Percentiles rank a stretch among this genome's conserved stretches.
These are phyloP conservation scores for Mortierella antarctica DNA, from an alignment of 192 early-diverging fungal species.

Conservation along the genomic window DNA sequence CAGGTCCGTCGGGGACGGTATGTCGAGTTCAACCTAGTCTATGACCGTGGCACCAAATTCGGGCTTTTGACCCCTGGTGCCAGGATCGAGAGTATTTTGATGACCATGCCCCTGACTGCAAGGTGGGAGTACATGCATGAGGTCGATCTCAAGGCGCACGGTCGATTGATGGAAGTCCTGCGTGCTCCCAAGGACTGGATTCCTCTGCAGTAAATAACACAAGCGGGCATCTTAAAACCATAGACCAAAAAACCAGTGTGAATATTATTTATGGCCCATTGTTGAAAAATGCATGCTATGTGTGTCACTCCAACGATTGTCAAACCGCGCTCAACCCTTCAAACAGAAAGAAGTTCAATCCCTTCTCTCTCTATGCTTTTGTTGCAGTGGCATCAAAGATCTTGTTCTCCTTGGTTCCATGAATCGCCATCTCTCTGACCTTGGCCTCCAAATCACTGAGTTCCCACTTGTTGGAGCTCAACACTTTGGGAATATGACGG, in stretches of 20 bases:
- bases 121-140: conserved; percentile 94
- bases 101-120: conserved; percentile 93
- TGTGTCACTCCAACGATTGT: background rate
- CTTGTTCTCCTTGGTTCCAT: conserved; percentile 18
- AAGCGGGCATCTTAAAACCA: background rate
- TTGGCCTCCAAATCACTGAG: conserved; percentile 38
- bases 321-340: background rate
- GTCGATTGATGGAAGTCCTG: conserved; percentile 80
- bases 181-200: conserved; percentile 86
- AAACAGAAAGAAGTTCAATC: background rate
- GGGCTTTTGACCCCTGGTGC: conserved; percentile 96
- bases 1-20: conserved; percentile 95
- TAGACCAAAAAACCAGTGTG: background rate
- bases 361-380: conserved; percentile 29
- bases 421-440: conserved; percentile 25
- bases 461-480: conserved; percentile 50
- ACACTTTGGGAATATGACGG: conserved; percentile 45
- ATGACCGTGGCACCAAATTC: conserved; percentile 99
- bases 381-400: conserved; percentile 47
- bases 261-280: background rate
- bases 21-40: conserved; percentile 97
- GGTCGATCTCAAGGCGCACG: conserved; percentile 72
- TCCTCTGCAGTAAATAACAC: conserved; percentile 13
- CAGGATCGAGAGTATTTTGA: conserved; percentile 94
- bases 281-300: background rate